Evolutionary conservation across 345 rosid genomes (phyloP).

Genomic region (Acer campestre): DNA sequence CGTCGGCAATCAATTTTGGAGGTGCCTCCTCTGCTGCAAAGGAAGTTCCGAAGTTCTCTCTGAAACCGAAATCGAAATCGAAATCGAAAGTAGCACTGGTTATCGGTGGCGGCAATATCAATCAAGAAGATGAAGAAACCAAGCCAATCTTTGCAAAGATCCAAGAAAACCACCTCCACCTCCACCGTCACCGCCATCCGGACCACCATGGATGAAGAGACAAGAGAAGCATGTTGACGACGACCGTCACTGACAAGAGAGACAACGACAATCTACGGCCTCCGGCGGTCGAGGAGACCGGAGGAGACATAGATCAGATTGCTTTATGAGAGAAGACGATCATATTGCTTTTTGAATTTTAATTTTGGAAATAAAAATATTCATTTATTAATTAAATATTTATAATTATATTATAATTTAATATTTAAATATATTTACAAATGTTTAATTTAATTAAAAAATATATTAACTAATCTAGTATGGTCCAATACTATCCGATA

Average conservation of each 20-base stretch:
- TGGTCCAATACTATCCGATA: too few species aligned
- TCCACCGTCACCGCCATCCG: not conserved
- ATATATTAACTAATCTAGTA: too few species aligned
- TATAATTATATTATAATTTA: too few species aligned
- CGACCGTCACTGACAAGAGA: constrained; percentile 36
- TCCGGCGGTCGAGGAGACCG: too few species aligned
- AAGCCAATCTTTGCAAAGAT: constrained; percentile 30
- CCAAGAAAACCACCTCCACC: constrained; percentile 19
- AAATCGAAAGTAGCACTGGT: not conserved
- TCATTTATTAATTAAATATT: too few species aligned
- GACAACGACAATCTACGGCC: constrained; percentile 2
- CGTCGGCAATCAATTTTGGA: too few species aligned
- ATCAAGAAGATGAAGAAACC: not conserved
- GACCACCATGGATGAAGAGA: not conserved
- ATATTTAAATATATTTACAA: too few species aligned
- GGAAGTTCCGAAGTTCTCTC: constrained; percentile 84
- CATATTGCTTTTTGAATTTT: too few species aligned
- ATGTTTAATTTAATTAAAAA: too few species aligned
- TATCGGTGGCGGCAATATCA: not conserved
- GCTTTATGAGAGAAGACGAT: too few species aligned
- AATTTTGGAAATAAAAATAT: too few species aligned
- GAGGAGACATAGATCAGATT: too few species aligned
- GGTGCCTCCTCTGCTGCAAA: constrained; percentile 39
- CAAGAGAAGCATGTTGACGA: constrained; percentile 46
- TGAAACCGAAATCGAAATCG: constrained; percentile 42